Evolutionary conservation across 2,329 filamentous ascomycete genomes (phyloP).

Genomic region (Ambrosiella cleistominuta): DNA sequence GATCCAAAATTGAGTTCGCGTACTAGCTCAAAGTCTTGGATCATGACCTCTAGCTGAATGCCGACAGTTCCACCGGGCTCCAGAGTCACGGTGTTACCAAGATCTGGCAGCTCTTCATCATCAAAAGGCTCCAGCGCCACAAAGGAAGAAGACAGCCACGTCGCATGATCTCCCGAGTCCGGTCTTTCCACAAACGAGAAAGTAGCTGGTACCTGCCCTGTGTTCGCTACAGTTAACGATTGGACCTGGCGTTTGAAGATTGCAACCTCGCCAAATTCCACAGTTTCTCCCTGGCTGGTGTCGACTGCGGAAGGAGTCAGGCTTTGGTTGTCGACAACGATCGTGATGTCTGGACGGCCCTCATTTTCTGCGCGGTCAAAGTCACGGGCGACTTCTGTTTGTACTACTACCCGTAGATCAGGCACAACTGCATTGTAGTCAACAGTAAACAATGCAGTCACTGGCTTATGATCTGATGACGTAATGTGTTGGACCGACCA

Average conservation of each 20-base stretch:
- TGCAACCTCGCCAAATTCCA: conserved; percentile 62
- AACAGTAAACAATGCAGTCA: conserved; percentile 66
- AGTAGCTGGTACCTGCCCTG: conserved; percentile 61
- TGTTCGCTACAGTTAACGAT: conserved; percentile 77
- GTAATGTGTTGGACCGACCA: conserved; percentile 74
- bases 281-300: conserved; percentile 31
- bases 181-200: conserved; percentile 67
- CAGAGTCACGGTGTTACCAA: conserved; percentile 42
- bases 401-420: conserved; percentile 64
- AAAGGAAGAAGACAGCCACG: conserved; percentile 58
- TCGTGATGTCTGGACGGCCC: conserved; percentile 60
- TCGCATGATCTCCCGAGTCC: conserved; percentile 25
- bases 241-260: conserved; percentile 50
- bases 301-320: conserved; percentile 14
- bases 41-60: conserved; percentile 48
- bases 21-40: conserved; percentile 47
- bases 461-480: conserved; percentile 89
- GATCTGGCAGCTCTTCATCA: conserved; percentile 19
- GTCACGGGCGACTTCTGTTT: conserved; percentile 73
- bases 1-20: conserved; percentile 53
- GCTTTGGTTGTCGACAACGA: conserved; percentile 55
- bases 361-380: conserved; percentile 88
- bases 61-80: conserved; percentile 71
- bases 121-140: conserved; percentile 26
- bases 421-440: conserved; percentile 77